A percentile compares a stretch with the other conserved stretches of the same genome.
Conservation (phyloP, 2,329 filamentous ascomycete species). For the Aspergillus sergii region DNA sequence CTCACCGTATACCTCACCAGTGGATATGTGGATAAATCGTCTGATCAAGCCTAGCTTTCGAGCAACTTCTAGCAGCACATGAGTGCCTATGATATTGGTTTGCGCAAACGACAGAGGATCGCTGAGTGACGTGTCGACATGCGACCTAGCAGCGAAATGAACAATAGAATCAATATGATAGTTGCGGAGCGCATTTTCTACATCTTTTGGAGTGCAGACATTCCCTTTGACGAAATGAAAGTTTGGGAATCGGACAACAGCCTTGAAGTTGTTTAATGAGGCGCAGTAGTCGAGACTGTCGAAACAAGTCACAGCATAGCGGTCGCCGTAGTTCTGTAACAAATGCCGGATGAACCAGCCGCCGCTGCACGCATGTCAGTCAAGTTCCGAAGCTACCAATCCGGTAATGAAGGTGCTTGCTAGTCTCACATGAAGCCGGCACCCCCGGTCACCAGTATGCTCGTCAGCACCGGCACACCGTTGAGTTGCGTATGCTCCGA, state of each 20-base stretch:
- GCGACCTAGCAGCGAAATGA: conserved; percentile 81
- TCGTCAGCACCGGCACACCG: neutral
- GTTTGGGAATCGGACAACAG: conserved; percentile 67
- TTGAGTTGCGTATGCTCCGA: neutral
- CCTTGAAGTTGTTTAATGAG: conserved; percentile 75
- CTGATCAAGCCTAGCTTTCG: conserved; percentile 67
- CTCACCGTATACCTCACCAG: conserved; percentile 84
- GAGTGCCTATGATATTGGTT: conserved; percentile 83
- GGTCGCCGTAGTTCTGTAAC: no score
- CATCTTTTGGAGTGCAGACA: conserved; percentile 70
- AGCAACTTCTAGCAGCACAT: conserved; percentile 76
- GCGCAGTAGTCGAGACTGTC: conserved; percentile 85
- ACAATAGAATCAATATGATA: conserved; percentile 78
- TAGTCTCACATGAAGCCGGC: no score
- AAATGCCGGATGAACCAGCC: no score
- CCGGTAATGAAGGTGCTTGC: no score
- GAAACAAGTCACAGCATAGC: conserved; percentile 77
- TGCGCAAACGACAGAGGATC: conserved; percentile 81
- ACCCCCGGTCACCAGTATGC: conserved; percentile 5
- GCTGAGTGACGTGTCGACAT: conserved; percentile 79
- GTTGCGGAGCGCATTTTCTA: conserved; percentile 70
- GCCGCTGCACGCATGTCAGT: no score
- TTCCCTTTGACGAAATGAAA: conserved; percentile 81
- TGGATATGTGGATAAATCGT: conserved; percentile 80
- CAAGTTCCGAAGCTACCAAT: no score